Evolutionary conservation across 768 basidiomycete genomes (phyloP), one percentile per base, ranked within the genome.

Genomic region (Leucogyrophana mollusca): DNA sequence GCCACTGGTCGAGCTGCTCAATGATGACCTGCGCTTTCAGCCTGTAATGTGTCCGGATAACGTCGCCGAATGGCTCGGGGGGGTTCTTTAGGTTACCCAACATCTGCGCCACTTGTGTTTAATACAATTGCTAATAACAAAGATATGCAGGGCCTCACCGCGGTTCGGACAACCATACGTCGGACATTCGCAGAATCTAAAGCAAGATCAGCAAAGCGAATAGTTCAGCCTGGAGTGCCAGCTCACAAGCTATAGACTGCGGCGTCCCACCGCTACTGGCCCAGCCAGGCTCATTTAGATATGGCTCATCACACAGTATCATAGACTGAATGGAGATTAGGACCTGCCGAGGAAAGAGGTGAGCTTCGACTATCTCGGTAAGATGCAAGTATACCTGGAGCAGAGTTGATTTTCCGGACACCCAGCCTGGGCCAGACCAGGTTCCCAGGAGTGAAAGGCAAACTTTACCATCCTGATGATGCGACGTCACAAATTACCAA

Each of bases 241-340:
- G 64, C 81, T 65, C 65, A 93, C 90, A 94, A 38, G 86, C 82
- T 56, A 73, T 74, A 24, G 91, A 93, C 53, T 81, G 77, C 2
- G 87, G 77, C 20, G 83, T 87, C 21, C 91, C 91, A 13, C 75
- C 80, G 46, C 79, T 77, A 34, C 67, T 68, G 17, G 89, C 84
- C 89, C 89, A 90, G 20, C 87, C 92, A 16, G 94, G 94, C 62
- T 97, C 94, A 54, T 95, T 95, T 50, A 93, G 65, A 62, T 94
- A 95, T 8, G 94, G 85, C 47, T 87, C 94, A 16, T 95, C 94
- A 51, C 89, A 94, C 20, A 96, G 72, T 54, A 96, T 95, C 90
- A 97, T 92, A 13, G 90, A 92, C 70, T 96, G 94, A 24, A 97
- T 94, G 13, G 93, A 94, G 32, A 96, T 89, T 34, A 97, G 74